Evolutionary conservation across 768 basidiomycete genomes (phyloP).

Genomic region (Hydnomerulius pinastri): DNA sequence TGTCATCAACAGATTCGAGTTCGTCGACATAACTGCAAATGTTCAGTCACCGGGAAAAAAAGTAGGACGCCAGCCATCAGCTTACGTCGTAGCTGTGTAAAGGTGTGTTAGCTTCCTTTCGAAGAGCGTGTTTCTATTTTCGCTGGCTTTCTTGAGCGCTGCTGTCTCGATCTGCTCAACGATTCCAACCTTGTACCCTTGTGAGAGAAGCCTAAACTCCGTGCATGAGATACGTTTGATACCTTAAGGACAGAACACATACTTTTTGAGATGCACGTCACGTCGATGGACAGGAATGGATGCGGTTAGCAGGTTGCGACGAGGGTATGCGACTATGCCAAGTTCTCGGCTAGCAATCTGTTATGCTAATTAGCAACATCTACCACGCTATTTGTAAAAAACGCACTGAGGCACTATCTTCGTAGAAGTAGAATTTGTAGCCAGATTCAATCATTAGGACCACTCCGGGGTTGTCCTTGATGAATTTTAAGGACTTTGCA

Average conservation of each 20-base stretch:
- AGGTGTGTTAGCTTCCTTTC: slow-evolving; percentile 72
- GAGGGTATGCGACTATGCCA: slow-evolving; percentile 71
- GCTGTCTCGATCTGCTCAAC: slow-evolving; percentile 85
- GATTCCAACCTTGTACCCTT: slow-evolving; percentile 82
- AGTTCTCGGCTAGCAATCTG: slow-evolving; percentile 77
- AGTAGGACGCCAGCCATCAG: background rate
- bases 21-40: slow-evolving; percentile 76
- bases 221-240: background rate
- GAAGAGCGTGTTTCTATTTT: slow-evolving; percentile 74
- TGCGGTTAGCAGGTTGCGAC: slow-evolving; percentile 75
- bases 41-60: slow-evolving; percentile 10
- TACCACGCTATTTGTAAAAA: background rate
- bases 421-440: slow-evolving; percentile 83
- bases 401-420: slow-evolving; percentile 76
- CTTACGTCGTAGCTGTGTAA: slow-evolving; percentile 88
- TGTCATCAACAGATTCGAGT: slow-evolving; percentile 66
- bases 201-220: slow-evolving; percentile 60
- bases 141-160: slow-evolving; percentile 81
- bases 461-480: slow-evolving; percentile 63
- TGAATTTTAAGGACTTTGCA: slow-evolving; percentile 49
- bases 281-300: slow-evolving; percentile 71
- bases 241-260: slow-evolving; percentile 17
- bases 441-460: slow-evolving; percentile 82
- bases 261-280: slow-evolving; percentile 79
- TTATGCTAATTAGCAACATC: slow-evolving; percentile 11